A percentile compares a stretch with the other conserved stretches of the same genome.
These are phyloP conservation scores for Termitomyces sp. DNA, from an alignment of 768 basidiomycete genomes.

Conservation along the genomic window DNA sequence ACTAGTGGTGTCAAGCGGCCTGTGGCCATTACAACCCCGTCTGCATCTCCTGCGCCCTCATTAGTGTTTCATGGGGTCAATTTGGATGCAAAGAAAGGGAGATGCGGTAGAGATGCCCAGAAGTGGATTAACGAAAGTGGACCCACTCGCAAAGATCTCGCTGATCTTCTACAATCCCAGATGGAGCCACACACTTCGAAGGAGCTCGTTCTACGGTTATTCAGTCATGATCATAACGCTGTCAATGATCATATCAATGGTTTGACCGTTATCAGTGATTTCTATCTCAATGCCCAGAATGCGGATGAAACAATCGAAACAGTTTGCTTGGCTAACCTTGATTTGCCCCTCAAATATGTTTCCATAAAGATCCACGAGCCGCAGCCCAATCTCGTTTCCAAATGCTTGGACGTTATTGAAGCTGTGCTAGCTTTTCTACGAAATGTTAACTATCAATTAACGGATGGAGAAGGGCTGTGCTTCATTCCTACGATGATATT, in stretches of 20 bases:
- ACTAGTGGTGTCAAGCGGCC: constrained; percentile 39
- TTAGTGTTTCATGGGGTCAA: constrained; percentile 48
- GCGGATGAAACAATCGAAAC: constrained; percentile 55
- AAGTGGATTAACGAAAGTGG: constrained; percentile 87
- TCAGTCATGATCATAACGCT: constrained; percentile 94
- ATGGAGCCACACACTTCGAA: constrained; percentile 84
- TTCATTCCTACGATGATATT: constrained; percentile 86
- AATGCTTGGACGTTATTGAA: constrained; percentile 85
- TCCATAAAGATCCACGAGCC: constrained; percentile 88
- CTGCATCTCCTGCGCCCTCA: constrained; percentile 26
- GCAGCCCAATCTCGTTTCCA: constrained; percentile 82
- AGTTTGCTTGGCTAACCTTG: constrained; percentile 79
- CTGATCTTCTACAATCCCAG: constrained; percentile 81
- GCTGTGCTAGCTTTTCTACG: constrained; percentile 73
- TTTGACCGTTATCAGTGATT: constrained; percentile 65
- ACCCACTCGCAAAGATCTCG: constrained; percentile 78
- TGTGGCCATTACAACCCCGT: constrained; percentile 23
- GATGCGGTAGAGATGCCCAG: constrained; percentile 69
- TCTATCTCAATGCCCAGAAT: constrained; percentile 54
- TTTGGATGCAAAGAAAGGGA: constrained; percentile 55
- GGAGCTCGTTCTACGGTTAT: constrained; percentile 70
- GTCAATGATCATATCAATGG: constrained; percentile 90
- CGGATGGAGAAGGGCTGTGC: constrained; percentile 80
- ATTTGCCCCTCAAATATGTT: constrained; percentile 88
- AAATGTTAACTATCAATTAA: constrained; percentile 66